A percentile compares a stretch with the other conserved stretches of the same genome.
These are phyloP conservation scores for Aspergillus cejpii DNA, from an alignment of 2,329 filamentous ascomycete species.

Conservation along the genomic window DNA sequence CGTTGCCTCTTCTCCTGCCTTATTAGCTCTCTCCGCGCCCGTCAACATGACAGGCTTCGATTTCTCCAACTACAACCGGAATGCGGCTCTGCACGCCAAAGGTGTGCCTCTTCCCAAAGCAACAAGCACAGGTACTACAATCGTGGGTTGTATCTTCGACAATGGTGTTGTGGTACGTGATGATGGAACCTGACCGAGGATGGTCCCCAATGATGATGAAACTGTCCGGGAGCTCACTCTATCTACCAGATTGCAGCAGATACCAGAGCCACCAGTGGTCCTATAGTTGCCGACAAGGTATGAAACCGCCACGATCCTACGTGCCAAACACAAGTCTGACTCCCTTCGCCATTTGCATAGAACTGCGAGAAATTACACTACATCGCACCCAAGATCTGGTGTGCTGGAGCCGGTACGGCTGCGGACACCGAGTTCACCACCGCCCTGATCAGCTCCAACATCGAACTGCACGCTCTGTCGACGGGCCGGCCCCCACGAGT, in stretches of 20 bases:
- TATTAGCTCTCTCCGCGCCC: conserved; percentile 14
- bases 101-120: conserved; percentile 94
- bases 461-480: conserved; percentile 93
- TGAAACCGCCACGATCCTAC: conserved; percentile 3
- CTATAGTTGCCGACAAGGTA: conserved; percentile 97
- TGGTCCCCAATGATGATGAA: conserved; percentile 1
- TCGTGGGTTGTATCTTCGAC: conserved; percentile 94
- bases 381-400: conserved; percentile 98
- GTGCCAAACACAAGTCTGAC: neutral
- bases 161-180: conserved; percentile 81
- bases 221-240: conserved; percentile 19
- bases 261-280: conserved; percentile 91
- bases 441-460: conserved; percentile 94
- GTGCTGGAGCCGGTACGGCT: conserved; percentile 92
- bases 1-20: conserved; percentile 19
- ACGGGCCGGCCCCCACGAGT: conserved; percentile 95
- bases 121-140: conserved; percentile 96
- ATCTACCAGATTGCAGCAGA: conserved; percentile 78
- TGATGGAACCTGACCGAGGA: neutral
- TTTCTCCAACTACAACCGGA: conserved; percentile 99
- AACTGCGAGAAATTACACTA: conserved; percentile 99
- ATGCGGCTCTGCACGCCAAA: conserved; percentile 87
- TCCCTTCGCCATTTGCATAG: conserved; percentile 42
- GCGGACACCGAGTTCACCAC: conserved; percentile 99
- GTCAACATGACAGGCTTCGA: conserved; percentile 89